Evolutionary conservation across 306 rosid genomes (phyloP), one percentile per base, ranked within the genome.

Genomic region (Corylus heterophylla): DNA sequence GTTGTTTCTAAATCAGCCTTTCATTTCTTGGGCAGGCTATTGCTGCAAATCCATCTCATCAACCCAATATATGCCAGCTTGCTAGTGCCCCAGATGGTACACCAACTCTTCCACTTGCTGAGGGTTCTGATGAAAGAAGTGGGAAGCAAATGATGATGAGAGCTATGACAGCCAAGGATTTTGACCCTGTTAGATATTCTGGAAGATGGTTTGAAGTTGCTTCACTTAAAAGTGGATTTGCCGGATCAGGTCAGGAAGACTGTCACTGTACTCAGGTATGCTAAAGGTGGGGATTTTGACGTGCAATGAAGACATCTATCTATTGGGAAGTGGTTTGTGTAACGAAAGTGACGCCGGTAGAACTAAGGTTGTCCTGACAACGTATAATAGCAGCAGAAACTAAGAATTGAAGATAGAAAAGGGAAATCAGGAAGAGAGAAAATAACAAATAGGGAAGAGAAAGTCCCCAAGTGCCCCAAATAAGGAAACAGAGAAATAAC

Each of bases 141-240:
- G 84, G 83, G 73, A 88, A 51, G 82, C 82, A 86, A 69, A 95
- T 95, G 98, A 91, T 91, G 97, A 95, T 92, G 96, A 90, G 94
- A 85, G 98, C 97, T 42, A 92, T 95, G 98, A 87, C 98, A 20
- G 90, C 97, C 74, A 90, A 89, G 37, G 45, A 89, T 81, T 95
- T 95, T 63, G 92, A 95, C 83, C 98, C 98, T 27, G 31, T 82
- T 54, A 84, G 91, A 80, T 95, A 95, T 79, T 90, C 97, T 7
- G 98, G 98, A 70, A 92, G 99, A 86, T 95, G 99, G 99, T 95
- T 91, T 78, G 99, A 95, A 88, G 98, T 95, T 77, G 97, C 99
- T 80, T 95, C 99, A 1, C 99, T 92, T 63, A 95, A 95, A 86
- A 79, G 97, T n/a, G 99, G 99, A 83, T 95, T 95, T 71, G 97